phyloP scores from a whole-genome alignment of 2,329 filamentous ascomycete genomes.

The Aspergillus ochraceoroseus region DNA sequence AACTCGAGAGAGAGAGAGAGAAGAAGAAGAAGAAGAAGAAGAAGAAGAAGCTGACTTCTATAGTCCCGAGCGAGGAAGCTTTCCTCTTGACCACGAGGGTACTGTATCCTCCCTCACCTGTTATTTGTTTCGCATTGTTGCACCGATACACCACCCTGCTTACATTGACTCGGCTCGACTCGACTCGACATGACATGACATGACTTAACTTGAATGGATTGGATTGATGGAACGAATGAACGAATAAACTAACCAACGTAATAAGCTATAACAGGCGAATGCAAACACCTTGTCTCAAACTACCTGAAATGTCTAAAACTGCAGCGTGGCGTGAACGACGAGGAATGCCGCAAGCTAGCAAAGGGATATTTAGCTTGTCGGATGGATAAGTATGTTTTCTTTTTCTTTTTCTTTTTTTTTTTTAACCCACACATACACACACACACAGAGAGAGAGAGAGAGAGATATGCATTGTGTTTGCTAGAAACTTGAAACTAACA shows the following conservation, averaged over 20 bases:
- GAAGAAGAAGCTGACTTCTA: neutral
- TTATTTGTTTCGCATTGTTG: neutral
- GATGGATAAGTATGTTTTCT: constrained; percentile 77
- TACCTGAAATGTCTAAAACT: constrained; percentile 87
- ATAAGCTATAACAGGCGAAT: constrained; percentile 75
- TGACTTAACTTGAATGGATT: no score
- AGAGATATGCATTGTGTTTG: no score
- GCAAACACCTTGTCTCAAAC: constrained; percentile 77
- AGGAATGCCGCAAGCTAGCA: constrained; percentile 76
- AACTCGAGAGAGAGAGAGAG: no score
- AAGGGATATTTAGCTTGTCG: constrained; percentile 86
- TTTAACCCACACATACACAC: no score
- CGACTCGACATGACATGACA: no score
- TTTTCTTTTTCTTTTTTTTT: neutral
- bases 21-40: no score
- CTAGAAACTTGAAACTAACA: no score
- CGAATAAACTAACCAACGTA: no score
- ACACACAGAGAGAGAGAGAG: no score
- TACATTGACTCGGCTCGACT: no score
- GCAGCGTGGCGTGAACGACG: constrained; percentile 75
- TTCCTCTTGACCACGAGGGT: constrained; percentile 93
- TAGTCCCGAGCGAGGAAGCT: constrained; percentile 86
- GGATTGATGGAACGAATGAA: no score
- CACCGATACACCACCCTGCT: no score
- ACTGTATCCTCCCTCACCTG: constrained; percentile 14